Evolutionary conservation across 352 stramenopile genomes (phyloP), one percentile per base, ranked within the genome.

Genomic region (Thalassiosira hispida): DNA sequence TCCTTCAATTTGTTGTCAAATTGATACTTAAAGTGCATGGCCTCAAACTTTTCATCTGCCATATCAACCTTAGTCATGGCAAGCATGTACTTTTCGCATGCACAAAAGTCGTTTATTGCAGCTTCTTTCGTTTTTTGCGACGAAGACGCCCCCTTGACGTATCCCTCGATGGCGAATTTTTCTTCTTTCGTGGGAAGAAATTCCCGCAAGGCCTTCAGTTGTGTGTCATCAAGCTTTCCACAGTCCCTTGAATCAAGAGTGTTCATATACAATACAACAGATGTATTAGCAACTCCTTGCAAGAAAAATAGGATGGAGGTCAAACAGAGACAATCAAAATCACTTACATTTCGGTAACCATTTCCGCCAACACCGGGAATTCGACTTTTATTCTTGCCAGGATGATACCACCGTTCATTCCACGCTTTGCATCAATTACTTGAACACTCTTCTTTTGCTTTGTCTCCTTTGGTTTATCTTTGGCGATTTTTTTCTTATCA

Each of bases 391-490:
- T 90, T 62, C 96, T 84, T 4, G 96, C 95, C 2, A 99, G 86
- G 29, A 97, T 97, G 68, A 99, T 99, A 0, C 95, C 97, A 31
- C 95, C 96, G 83, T 99, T 99, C 96, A 98, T 99, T 9, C 95
- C 96, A 33, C 96, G 94, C 77, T 98, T 99, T 9, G 91, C 94
- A 83, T 98, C 96, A 77, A 94, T 94, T 0, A 92, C 85, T 84
- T 94, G 89, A 22, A 94, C 90, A 18, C 73, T 85, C 33, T 93
- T 92, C 67, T 93, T 94, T 63, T 87, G 74, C 49, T 90, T 92
- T 12, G 67, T 38, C 18, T 46, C 40, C 11, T 40, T 42, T 38
- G 67, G 56, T 69, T 84, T 79, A 0, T 73, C 66, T 12, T 14
- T 57, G 20, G 22, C 44, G 31, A 25, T 23, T 69, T 84, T 90